Base-by-base conservation (phyloP, 352 stramenopile species). In the Globisporangium megalacanthum region DNA sequence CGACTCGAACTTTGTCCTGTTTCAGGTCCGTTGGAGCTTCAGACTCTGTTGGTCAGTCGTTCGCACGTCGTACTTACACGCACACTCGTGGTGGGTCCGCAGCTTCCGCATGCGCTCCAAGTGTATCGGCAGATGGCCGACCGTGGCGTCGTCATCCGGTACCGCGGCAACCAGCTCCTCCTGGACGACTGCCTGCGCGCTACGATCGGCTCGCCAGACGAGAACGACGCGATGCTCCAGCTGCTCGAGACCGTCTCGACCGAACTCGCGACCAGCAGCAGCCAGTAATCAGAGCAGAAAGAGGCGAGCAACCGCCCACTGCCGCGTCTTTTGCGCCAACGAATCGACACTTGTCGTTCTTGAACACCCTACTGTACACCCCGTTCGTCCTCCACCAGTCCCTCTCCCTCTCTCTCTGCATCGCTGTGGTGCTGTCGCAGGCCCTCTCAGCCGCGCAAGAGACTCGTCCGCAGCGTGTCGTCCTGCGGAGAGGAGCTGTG, bases 1-100 rank as follows among this genome's bases (percentile, higher is more conserved):
- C 29, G 97, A 99, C 88, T 83, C 95, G 13, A 99, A 99, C 76
- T 99, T 99, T 70, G 85, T 99, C 52, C 79, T 99, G 19, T 98
- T 99, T 54, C 74, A 98, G 68, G 76, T 98, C 56, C 36, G 65
- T 35, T 15, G 15, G 41, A 29, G 25, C 25, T 4, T 29, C 25
- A 4, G 25, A 29, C 25, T 29, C 25, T 29, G 25, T 29, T 29
- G 25, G 25, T 29, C 25, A 29, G 1, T 29, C 25, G 25, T 29
- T 29, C 25, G 2, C 25, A 29, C 4, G 25, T 29, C 25, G 25
- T 29, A 29, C 25, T 29, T 29, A 29, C 25, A 29, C 13, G 48
- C 48, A 29, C 13, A 52, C 48, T 22, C 14, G 22, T 14, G 25
- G 31, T 33, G 13, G 35, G 4, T 63, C 4, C 35, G 6, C 44